Conservation (phyloP, 768 basidiomycete species). For the Macrolepiota dolichaula region DNA sequence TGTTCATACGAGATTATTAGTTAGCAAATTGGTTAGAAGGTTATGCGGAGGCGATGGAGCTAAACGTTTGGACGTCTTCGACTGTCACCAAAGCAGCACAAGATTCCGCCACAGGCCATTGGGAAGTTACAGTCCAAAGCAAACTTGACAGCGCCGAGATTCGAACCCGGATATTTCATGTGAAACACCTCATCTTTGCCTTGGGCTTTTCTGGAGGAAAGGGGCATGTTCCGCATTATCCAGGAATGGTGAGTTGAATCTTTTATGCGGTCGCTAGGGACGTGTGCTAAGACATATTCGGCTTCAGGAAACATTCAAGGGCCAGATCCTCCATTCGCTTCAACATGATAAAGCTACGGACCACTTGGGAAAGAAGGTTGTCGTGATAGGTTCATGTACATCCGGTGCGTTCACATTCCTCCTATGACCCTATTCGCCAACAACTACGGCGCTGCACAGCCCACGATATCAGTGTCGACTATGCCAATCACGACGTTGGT, state of each 20-base stretch:
- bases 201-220: conserved; percentile 49
- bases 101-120: conserved; percentile 28
- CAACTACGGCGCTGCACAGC: conserved; percentile 21
- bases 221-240: conserved; percentile 41
- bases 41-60: conserved; percentile 34
- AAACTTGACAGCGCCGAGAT: conserved; percentile 26
- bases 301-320: conserved; percentile 54
- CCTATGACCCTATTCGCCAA: not conserved
- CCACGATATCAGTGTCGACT: conserved; percentile 44
- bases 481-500: conserved; percentile 41
- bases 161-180: conserved; percentile 33
- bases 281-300: not conserved
- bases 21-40: conserved; percentile 30
- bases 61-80: conserved; percentile 49
- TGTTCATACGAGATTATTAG: conserved; percentile 11
- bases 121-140: conserved; percentile 42
- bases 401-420: conserved; percentile 31
- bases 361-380: conserved; percentile 65
- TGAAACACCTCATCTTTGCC: conserved; percentile 49
- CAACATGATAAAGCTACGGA: conserved; percentile 52
- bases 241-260: conserved; percentile 35
- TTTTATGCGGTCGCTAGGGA: not conserved
- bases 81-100: conserved; percentile 31
- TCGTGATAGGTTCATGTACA: conserved; percentile 66
- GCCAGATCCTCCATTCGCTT: conserved; percentile 57